Evolutionary conservation across 192 early-diverging fungal species (phyloP).

Genomic region (Coemansia sp.): DNA sequence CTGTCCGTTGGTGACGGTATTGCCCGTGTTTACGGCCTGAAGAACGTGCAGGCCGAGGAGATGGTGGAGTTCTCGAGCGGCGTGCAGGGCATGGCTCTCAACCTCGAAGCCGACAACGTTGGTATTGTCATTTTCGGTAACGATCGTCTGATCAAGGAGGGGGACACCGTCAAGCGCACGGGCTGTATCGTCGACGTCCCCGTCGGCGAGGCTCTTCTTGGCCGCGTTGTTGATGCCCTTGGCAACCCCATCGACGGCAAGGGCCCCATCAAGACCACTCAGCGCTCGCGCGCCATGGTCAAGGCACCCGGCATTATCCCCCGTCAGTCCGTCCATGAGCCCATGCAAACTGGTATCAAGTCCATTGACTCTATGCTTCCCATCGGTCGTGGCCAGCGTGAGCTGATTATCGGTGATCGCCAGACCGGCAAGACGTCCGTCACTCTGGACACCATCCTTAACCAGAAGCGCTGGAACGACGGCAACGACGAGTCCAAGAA

Average conservation of each 20-base stretch:
- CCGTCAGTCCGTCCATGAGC: conserved; percentile 98
- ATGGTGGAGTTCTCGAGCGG: conserved; percentile 99
- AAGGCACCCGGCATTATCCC: conserved; percentile 99
- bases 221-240: conserved; percentile 97
- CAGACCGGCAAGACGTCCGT: conserved; percentile 99
- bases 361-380: conserved; percentile 99
- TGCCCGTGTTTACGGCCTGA: conserved; percentile 98
- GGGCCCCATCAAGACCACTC: conserved; percentile 85
- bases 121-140: conserved; percentile 99
- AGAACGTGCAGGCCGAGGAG: conserved; percentile 98
- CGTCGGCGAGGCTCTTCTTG: conserved; percentile 89
- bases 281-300: conserved; percentile 91
- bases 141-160: conserved; percentile 99
- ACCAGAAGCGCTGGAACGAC: conserved; percentile 99
- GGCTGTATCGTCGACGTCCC: conserved; percentile 98
- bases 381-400: conserved; percentile 99
- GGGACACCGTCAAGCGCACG: conserved; percentile 98
- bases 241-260: conserved; percentile 99
- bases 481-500: conserved; percentile 95
- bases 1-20: conserved; percentile 99
- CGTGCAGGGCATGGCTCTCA: conserved; percentile 98
- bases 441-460: conserved; percentile 97
- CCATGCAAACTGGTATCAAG: conserved; percentile 99
- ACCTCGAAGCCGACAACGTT: conserved; percentile 99
- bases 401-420: conserved; percentile 99